A percentile compares a stretch with the other conserved stretches of the same genome.
Evolutionary conservation across 768 basidiomycete genomes (phyloP).

Genomic region (Steccherinum ochraceum): DNA sequence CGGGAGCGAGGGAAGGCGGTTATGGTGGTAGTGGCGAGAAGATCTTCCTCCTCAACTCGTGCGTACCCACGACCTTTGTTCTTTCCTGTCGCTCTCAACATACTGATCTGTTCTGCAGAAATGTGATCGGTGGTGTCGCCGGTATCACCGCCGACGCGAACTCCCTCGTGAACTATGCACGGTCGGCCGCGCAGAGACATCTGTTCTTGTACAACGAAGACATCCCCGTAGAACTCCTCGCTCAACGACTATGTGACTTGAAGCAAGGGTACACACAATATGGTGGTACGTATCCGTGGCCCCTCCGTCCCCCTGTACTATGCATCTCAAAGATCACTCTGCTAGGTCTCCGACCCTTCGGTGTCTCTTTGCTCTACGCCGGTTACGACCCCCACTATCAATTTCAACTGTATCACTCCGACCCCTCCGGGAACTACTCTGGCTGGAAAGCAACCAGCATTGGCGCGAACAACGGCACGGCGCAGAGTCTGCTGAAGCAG

Average conservation of each 20-base stretch:
- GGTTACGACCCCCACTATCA: conserved; percentile 94
- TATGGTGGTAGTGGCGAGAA: conserved; percentile 98
- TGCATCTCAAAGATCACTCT: conserved; percentile 1
- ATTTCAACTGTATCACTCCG: conserved; percentile 97
- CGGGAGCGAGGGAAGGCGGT: conserved; percentile 77
- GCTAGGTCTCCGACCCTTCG: conserved; percentile 93
- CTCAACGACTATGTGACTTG: conserved; percentile 90
- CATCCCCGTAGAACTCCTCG: conserved; percentile 94
- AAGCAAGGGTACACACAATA: conserved; percentile 99
- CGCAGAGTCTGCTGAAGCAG: conserved; percentile 92
- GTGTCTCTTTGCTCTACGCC: conserved; percentile 93
- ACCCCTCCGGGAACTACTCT: conserved; percentile 96
- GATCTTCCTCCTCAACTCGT: conserved; percentile 93
- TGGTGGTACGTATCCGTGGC: conserved; percentile 56
- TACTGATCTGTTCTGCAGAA: conserved; percentile 40
- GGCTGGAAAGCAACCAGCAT: conserved; percentile 99
- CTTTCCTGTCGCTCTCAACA: conserved; percentile 3
- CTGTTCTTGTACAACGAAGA: conserved; percentile 91
- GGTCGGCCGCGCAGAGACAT: conserved; percentile 86
- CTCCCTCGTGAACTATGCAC: conserved; percentile 91
- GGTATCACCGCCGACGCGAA: conserved; percentile 97
- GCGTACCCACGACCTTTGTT: conserved; percentile 24
- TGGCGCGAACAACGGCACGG: conserved; percentile 96
- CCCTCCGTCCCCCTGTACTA: background rate
- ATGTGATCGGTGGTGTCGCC: conserved; percentile 92